Conservation (phyloP, 2,329 filamentous ascomycete genomes). For the Mollisiaceae sp. region DNA sequence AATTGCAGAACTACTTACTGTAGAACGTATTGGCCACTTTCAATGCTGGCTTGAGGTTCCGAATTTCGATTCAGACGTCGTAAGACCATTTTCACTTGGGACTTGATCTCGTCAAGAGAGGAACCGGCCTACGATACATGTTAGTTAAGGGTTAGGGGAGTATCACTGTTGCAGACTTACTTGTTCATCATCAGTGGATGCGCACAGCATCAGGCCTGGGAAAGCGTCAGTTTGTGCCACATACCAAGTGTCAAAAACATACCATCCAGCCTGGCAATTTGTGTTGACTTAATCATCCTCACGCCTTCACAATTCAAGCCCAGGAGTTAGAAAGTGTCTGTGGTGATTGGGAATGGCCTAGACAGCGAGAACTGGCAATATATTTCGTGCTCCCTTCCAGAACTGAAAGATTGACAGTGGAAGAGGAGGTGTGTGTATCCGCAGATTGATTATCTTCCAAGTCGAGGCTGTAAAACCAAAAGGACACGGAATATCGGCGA, state of each 20-base stretch:
- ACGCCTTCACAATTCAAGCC: neutral
- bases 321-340: neutral
- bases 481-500: conserved; percentile 6
- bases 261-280: conserved; percentile 95
- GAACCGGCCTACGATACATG: conserved; percentile 61
- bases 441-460: neutral
- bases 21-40: conserved; percentile 80
- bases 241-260: conserved; percentile 23
- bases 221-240: neutral
- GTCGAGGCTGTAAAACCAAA: neutral
- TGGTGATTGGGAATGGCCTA: neutral
- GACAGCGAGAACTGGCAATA: neutral
- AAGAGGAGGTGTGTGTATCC: neutral
- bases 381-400: neutral
- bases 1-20: conserved; percentile 66
- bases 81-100: conserved; percentile 87
- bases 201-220: conserved; percentile 89
- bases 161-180: conserved; percentile 44
- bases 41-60: conserved; percentile 89
- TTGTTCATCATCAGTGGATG: conserved; percentile 90
- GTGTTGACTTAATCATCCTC: conserved; percentile 79
- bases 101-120: conserved; percentile 85
- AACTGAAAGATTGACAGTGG: neutral
- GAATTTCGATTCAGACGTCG: conserved; percentile 87
- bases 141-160: conserved; percentile 4